Evolutionary conservation across 179 eudicot species (phyloP), one percentile per base, ranked within the genome.

Genomic region (Beta lomatogona): DNA sequence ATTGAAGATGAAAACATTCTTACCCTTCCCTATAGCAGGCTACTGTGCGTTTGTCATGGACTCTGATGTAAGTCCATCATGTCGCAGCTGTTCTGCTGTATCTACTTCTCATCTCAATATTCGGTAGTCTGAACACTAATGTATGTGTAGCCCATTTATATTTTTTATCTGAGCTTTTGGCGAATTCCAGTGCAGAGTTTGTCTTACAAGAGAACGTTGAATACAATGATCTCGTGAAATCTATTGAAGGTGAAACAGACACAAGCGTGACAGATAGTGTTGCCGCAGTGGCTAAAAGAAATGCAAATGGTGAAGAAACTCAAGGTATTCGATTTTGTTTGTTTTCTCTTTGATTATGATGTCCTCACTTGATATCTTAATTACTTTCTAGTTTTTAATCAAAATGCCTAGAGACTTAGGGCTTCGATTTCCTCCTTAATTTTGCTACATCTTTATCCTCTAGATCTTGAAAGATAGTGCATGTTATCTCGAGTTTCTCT

Each of bases 141-240:
- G 59, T 46, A 28, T 54, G 57, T n/a, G 18, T n/a, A 25, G 53
- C 65, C 77, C 19, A 19, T 59, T 60, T n/a, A 61, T 31, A 67
- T 81, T 19, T 61, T 46, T 68, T 9, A 36, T 57, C 79, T 74
- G 52, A 73, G 60, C 46, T 69, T 77, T 59, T 73, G 15, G 61
- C 50, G 59, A 68, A 19, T 78, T 84, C 78, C 91, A 95, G 99
- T 73, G 91, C 91, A 88, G 98, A 93, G 86, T 86, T 95, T 88
- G 82, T 95, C 61, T 69, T 88, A 70, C 93, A 90, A 78, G 97
- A 95, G 86, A 91, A 85, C 73, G 89, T 95, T 75, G 95, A 95
- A 70, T 95, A 92, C 80, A 95, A 95, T 81, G 98, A 95, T 88
- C 94, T 95, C 65, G 92, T 83, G 73, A 76, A 84, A 81, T 78